Evolutionary conservation across 2,329 filamentous ascomycete genomes (phyloP).

Genomic region (Exophiala phaeomuriformis): DNA sequence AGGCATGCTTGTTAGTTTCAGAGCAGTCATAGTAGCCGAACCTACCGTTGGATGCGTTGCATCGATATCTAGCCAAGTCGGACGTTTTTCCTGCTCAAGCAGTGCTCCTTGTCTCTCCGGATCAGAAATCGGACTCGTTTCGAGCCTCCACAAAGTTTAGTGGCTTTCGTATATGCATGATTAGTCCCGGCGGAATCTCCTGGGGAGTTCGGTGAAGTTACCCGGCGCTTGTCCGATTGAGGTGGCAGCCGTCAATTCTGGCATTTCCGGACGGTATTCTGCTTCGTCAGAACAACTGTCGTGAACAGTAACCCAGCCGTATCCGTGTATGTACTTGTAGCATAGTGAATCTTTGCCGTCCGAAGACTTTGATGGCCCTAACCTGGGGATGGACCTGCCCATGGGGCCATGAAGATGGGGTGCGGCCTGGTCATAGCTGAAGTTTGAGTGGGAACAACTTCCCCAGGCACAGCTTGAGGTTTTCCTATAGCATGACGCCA

Average conservation of each 20-base stretch:
- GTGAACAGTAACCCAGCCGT: slow-evolving; percentile 1
- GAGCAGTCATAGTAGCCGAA: background rate
- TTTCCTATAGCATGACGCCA: background rate
- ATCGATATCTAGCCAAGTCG: slow-evolving; percentile 1
- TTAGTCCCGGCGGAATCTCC: background rate
- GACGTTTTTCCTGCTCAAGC: background rate
- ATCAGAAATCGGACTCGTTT: background rate
- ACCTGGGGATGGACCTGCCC: background rate
- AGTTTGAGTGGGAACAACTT: background rate
- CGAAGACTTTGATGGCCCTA: background rate
- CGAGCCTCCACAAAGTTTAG: background rate
- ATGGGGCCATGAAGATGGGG: background rate
- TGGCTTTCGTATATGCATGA: background rate
- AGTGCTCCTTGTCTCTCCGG: background rate
- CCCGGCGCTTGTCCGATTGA: too few relatives aligned
- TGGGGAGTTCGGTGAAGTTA: background rate
- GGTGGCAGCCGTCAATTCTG: background rate
- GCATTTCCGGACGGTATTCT: background rate
- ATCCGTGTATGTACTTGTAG: background rate
- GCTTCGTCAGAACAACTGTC: background rate
- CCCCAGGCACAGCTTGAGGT: background rate
- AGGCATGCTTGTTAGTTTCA: background rate
- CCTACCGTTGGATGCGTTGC: background rate
- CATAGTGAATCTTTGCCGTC: background rate
- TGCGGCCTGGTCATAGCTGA: background rate